These are phyloP conservation scores for Rugonectria rugulosa DNA, from an alignment of 2,329 filamentous ascomycete species.

Conservation along the genomic window DNA sequence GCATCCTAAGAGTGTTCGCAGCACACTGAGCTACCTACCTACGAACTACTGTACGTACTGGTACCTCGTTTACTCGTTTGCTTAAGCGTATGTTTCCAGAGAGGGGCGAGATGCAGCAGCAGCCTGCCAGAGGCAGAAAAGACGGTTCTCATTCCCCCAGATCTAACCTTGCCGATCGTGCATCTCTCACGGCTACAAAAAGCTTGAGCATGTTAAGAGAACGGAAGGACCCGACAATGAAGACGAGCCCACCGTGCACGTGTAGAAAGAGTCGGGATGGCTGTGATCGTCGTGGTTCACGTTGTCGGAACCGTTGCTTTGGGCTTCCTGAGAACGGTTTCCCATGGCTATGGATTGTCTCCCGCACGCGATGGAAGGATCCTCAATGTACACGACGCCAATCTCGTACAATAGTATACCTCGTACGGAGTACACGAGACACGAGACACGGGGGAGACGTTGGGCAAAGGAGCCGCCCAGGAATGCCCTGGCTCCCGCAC, in stretches of 20 bases:
- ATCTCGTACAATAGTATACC: slow-evolving; percentile 12
- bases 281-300: slow-evolving; percentile 18
- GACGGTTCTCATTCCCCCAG: slow-evolving; percentile 12
- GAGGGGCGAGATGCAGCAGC: not conserved
- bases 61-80: not conserved
- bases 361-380: slow-evolving; percentile 7
- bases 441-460: not conserved
- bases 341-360: slow-evolving; percentile 9
- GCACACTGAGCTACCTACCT: too few species aligned
- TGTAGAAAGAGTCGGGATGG: not conserved
- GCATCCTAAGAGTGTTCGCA: too few species aligned
- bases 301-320: slow-evolving; percentile 12
- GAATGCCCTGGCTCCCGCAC: not conserved
- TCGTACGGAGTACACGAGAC: slow-evolving; percentile 1
- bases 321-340: slow-evolving; percentile 11
- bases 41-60: not conserved
- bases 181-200: not conserved
- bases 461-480: not conserved
- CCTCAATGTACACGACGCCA: slow-evolving; percentile 17
- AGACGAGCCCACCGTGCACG: not conserved
- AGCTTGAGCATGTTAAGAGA: not conserved
- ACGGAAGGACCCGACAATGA: not conserved
- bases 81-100: slow-evolving; percentile 5
- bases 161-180: slow-evolving; percentile 6
- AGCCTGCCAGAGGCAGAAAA: not conserved